These are phyloP conservation scores for Capronia coronata DNA, from an alignment of 2,329 filamentous ascomycete genomes.

Conservation along the genomic window DNA sequence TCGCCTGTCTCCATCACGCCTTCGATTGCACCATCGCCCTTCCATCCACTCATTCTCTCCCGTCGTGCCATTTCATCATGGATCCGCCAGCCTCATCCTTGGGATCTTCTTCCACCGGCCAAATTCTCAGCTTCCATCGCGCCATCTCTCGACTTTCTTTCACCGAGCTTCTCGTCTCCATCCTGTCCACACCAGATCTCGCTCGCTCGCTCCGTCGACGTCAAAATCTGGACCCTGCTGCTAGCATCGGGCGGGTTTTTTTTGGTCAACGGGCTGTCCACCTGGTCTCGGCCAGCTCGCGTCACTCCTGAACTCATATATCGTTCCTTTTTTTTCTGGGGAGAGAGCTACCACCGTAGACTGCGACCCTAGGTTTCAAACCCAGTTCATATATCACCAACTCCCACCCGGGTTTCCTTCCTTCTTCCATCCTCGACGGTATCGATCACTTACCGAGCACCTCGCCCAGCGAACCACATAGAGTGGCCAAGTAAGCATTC, in stretches of 20 bases:
- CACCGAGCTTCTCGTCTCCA: neutral
- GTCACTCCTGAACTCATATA: neutral
- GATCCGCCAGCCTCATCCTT: neutral
- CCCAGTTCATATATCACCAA: too few species aligned
- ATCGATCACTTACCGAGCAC: too few species aligned
- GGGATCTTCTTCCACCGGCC: neutral
- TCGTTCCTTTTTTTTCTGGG: neutral
- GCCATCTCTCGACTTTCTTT: neutral
- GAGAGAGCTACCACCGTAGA: too few species aligned
- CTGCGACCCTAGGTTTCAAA: too few species aligned
- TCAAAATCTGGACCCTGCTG: neutral
- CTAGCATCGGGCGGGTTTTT: neutral
- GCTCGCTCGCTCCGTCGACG: conserved; percentile 2
- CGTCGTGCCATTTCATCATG: conserved; percentile 7
- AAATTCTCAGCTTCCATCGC: neutral
- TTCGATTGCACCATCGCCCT: conserved; percentile 32
- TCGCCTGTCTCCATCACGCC: conserved; percentile 5
- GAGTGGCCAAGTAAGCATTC: too few species aligned
- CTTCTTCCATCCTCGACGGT: neutral
- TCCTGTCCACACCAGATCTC: conserved; percentile 7
- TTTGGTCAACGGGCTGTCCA: neutral
- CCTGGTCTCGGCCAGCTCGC: neutral
- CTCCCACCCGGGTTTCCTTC: neutral
- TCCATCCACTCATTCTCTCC: conserved; percentile 9
- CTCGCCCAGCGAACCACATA: too few species aligned